These are phyloP conservation scores for Handroanthus guayacan DNA, from an alignment of 257 asterid genomes.

Conservation along the genomic window DNA sequence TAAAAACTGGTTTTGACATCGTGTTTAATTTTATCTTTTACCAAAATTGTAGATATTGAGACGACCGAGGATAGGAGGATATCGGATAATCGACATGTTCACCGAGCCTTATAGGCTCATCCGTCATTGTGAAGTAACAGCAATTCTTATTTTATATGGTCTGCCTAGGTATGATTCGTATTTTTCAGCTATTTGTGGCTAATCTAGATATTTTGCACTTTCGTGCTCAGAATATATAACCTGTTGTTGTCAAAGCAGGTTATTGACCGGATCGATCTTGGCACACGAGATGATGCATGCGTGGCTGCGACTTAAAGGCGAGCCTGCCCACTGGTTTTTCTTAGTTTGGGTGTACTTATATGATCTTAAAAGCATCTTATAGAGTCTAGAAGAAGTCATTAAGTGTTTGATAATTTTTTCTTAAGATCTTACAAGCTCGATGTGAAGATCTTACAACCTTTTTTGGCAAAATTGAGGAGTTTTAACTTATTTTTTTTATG, in stretches of 20 bases:
- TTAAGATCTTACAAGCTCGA: no score
- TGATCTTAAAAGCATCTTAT: no score
- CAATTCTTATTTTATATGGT: conserved; percentile 92
- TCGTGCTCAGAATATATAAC: conserved; percentile 6
- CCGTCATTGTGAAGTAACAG: conserved; percentile 95
- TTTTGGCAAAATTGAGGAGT: no score
- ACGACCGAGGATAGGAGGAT: conserved; percentile 92
- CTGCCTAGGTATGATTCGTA: conserved; percentile 75
- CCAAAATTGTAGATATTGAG: conserved; percentile 64
- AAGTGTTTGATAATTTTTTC: no score
- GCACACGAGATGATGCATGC: conserved; percentile 99
- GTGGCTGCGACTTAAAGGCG: conserved; percentile 92
- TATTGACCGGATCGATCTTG: conserved; percentile 91
- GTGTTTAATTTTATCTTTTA: background rate
- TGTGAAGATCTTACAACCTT: no score
- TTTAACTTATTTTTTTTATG: no score
- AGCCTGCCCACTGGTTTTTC: conserved; percentile 7
- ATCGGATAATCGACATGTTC: conserved; percentile 84
- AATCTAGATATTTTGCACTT: conserved; percentile 14
- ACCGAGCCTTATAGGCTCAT: conserved; percentile 87
- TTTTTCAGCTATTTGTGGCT: background rate
- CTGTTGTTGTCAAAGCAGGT: conserved; percentile 45
- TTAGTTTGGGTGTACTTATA: no score
- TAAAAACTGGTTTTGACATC: background rate
- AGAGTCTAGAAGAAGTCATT: no score